Conservation (phyloP, 2,329 filamentous ascomycete species). For the Aureobasidium sp. region DNA sequence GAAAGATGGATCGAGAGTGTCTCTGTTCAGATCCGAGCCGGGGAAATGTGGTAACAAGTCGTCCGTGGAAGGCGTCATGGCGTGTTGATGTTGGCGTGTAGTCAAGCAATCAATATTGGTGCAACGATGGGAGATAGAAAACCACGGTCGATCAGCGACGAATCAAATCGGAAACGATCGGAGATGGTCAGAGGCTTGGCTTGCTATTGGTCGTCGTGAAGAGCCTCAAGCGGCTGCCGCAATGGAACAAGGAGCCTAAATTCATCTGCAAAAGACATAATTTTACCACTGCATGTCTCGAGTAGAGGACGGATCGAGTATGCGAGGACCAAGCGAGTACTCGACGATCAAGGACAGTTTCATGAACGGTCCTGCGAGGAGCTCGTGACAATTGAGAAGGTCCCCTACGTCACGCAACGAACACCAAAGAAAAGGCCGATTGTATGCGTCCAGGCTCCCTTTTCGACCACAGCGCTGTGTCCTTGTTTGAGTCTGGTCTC, state of each 20-base stretch:
- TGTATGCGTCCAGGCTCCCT: slow-evolving; percentile 10
- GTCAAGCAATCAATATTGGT: no score
- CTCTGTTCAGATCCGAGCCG: no score
- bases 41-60: no score
- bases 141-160: no score
- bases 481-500: neutral
- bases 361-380: neutral
- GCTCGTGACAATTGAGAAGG: slow-evolving; percentile 11
- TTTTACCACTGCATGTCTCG: slow-evolving; percentile 3
- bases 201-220: slow-evolving; percentile 9
- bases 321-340: neutral
- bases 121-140: no score
- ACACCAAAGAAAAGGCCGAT: slow-evolving; percentile 12
- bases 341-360: slow-evolving; percentile 1
- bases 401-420: slow-evolving; percentile 10
- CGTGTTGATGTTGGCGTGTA: no score
- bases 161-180: slow-evolving; percentile 1
- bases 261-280: neutral
- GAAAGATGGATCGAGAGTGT: no score
- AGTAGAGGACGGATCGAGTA: neutral
- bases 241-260: neutral
- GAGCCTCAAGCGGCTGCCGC: slow-evolving; percentile 13
- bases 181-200: slow-evolving; percentile 3
- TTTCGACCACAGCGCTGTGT: neutral
- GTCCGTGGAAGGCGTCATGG: no score